Base-by-base conservation (phyloP, 176 grass and related monocot species). In the Elymus sibiricus region DNA sequence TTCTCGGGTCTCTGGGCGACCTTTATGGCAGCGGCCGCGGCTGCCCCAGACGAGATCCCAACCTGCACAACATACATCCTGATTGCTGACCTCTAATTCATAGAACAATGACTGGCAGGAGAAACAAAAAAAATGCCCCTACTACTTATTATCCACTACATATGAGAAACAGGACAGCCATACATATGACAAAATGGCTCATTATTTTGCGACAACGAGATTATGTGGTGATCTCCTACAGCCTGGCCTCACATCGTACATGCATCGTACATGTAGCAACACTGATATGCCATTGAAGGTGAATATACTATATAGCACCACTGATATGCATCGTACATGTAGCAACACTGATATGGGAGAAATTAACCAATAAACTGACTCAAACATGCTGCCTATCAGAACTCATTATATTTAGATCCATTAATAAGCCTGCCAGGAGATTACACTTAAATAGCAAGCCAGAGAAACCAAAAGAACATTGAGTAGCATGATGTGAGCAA, bases 1-100 rank as follows among this genome's bases (percentile, higher is more conserved):
- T 95, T 98, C 89, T 98, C 92, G 71, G 93, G 88, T 86, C 90
- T 94, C 70, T 88, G 91, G 16, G 93, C 96, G 63, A 98, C 90
- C 73, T 88, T 95, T 44, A 95, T 86, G 22, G 96, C 96, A 24
- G 96, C 93, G 0, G 90, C 91, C 0, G 96, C 96, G 0, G 96
- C 96, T 58, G 96, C 96, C 29, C 96, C 96, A 58, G 96, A 98
- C 12, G 96, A 98, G 90, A 98, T 98, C 31, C 93, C 96, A 65
- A 98, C 96, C 96, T 98, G 83, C 80, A 92, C 11, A 82, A 49
- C 60, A 70, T 78, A 9, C 63, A 46, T 37, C 1, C 6, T 16
- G 19, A 13, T 53, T 78, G 16, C 59, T 43, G 65, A 76, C 32
- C 65, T 76, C 15, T 6, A 25, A 22, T 56, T 56, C 53, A 56